phyloP scores from a whole-genome alignment of 2,329 filamentous ascomycete species.

The Aspergillus hiratsukae region DNA sequence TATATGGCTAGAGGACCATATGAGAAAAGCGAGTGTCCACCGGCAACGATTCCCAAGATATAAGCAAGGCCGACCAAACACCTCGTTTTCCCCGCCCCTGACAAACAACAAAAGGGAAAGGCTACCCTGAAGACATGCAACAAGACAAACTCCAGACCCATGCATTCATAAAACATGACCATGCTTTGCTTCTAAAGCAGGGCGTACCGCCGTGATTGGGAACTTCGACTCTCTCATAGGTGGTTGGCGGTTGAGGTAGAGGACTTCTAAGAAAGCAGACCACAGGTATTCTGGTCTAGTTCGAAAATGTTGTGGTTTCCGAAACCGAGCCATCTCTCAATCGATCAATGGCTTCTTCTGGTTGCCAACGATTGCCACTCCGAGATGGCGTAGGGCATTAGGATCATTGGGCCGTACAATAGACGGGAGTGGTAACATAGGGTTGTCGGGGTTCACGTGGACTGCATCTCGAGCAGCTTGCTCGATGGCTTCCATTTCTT shows the following conservation, averaged over 20 bases:
- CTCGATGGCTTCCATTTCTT: conserved; percentile 98
- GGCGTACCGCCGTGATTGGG: not conserved
- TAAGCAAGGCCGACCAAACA: conserved; percentile 17
- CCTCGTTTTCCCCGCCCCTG: conserved; percentile 15
- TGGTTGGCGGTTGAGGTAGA: not conserved
- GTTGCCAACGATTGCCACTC: conserved; percentile 60
- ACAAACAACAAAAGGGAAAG: conserved; percentile 19
- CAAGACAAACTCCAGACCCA: conserved; percentile 31
- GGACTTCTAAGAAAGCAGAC: not conserved
- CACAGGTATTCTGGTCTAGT: not conserved
- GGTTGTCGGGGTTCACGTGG: conserved; percentile 81
- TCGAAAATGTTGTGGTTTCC: conserved; percentile 8
- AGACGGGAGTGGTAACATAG: conserved; percentile 80
- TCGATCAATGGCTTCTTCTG: conserved; percentile 62
- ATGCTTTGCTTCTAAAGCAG: conserved; percentile 13
- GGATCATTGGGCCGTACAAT: conserved; percentile 77
- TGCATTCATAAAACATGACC: conserved; percentile 35
- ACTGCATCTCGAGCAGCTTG: conserved; percentile 91
- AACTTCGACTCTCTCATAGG: not conserved
- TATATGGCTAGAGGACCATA: conserved; percentile 9
- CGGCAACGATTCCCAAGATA: conserved; percentile 4
- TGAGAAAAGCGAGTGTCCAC: conserved; percentile 4
- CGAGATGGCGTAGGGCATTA: conserved; percentile 55
- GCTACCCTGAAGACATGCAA: conserved; percentile 25
- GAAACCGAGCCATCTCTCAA: conserved; percentile 40